These are phyloP conservation scores for Sordariomycetes sp. DNA, from an alignment of 2,329 filamentous ascomycete genomes.

Conservation along the genomic window DNA sequence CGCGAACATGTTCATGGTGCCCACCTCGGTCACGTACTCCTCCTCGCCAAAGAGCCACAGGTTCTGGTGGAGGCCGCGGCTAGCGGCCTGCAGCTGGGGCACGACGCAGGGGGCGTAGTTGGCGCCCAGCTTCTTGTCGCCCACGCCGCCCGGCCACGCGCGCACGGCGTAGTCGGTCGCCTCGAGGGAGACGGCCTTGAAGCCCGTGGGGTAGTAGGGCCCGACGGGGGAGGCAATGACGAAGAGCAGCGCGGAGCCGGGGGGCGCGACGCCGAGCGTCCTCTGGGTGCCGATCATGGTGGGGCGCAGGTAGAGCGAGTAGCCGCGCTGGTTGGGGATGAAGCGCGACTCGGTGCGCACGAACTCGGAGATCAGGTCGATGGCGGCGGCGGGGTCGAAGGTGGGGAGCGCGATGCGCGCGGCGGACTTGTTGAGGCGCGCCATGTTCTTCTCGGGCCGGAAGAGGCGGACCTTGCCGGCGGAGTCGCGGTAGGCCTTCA, in stretches of 20 bases:
- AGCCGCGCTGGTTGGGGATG: conserved; percentile 76
- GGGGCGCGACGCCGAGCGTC: conserved; percentile 85
- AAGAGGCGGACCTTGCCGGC: conserved; percentile 72
- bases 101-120: conserved; percentile 99
- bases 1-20: conserved; percentile 97
- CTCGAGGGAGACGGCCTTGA: conserved; percentile 93
- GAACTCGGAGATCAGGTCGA: conserved; percentile 69
- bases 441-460: conserved; percentile 94
- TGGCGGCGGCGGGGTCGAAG: conserved; percentile 62
- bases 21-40: conserved; percentile 92
- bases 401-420: conserved; percentile 86
- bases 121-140: conserved; percentile 95
- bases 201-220: conserved; percentile 95
- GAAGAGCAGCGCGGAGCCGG: conserved; percentile 81
- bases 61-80: conserved; percentile 93
- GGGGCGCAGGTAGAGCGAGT: conserved; percentile 88
- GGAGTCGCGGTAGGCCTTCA: conserved; percentile 96
- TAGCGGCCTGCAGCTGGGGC: conserved; percentile 86
- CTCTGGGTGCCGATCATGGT: conserved; percentile 96
- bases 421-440: conserved; percentile 79
- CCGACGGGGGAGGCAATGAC: conserved; percentile 94
- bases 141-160: conserved; percentile 94
- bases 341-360: conserved; percentile 75
- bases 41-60: conserved; percentile 95
- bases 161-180: conserved; percentile 94